A percentile compares a stretch with the other conserved stretches of the same genome.
These are phyloP conservation scores for Silene coronaria DNA, from an alignment of 179 eudicot genomes.

Conservation along the genomic window DNA sequence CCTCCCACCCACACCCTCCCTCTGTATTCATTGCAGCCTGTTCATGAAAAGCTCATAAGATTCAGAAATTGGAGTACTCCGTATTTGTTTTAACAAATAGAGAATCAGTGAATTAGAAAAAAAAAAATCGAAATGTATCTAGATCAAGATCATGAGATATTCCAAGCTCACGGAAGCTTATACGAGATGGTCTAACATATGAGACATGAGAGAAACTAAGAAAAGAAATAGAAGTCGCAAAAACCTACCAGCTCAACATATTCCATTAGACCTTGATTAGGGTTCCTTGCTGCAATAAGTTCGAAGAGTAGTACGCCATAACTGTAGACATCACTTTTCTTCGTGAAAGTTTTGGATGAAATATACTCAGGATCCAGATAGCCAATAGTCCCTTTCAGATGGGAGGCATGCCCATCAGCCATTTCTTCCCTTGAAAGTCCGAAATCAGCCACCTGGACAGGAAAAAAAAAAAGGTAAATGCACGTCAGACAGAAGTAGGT, in stretches of 20 bases:
- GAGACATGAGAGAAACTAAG: background rate
- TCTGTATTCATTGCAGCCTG: conserved; percentile 89
- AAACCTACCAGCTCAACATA: conserved; percentile 76
- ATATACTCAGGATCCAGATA: conserved; percentile 95
- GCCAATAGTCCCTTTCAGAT: conserved; percentile 85
- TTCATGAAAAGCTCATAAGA: conserved; percentile 14
- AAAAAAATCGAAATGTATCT: too few species aligned
- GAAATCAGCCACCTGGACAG: conserved; percentile 77
- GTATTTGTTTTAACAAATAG: background rate
- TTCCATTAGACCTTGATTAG: conserved; percentile 89
- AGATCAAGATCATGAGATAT: too few species aligned
- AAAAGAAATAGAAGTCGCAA: background rate
- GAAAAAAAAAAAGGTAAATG: background rate
- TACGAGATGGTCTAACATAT: too few species aligned
- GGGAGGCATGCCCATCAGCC: conserved; percentile 51
- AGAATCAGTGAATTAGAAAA: background rate
- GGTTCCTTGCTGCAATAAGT: conserved; percentile 80
- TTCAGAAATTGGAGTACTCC: background rate
- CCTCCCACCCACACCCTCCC: conserved; percentile 90
- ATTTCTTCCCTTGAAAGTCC: conserved; percentile 94
- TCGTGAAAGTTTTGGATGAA: conserved; percentile 75
- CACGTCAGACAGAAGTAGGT: background rate
- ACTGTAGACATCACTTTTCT: conserved; percentile 94
- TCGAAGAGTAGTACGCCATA: conserved; percentile 89
- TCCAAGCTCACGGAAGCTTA: too few species aligned